Base-by-base conservation (phyloP, 2,329 filamentous ascomycete genomes). In the Trichoderma sp. region DNA sequence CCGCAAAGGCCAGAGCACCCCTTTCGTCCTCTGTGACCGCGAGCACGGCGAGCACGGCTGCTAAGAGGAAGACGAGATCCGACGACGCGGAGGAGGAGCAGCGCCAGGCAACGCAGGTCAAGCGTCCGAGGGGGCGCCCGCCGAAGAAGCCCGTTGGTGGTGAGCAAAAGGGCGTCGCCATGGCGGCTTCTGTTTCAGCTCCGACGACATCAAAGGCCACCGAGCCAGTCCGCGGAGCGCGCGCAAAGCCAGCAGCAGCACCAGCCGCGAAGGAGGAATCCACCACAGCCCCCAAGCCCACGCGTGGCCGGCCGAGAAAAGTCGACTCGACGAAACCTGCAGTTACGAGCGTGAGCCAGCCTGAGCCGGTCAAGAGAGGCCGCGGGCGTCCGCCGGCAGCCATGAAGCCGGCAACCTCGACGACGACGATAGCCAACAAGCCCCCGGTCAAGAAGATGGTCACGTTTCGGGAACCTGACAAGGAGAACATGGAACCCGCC, bases 401-500 rank as follows among this genome's bases (percentile, higher is more conserved):
- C n/a, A 72, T 73, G 50, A 78, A 77, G 34, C 69, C 74, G 6
- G 73, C 73, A 4, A 68, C 73, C 17, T 74, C 77, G 28, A 68
- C 72, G 1, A 56, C 55, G 14, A 74, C 77, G 41, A 67, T 71
- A 2, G 73, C 75, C 43, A 58, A 68, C 68, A 84, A 80, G 74
- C 74, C 83, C 19, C 77, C 79, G 5, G 74, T 79, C 41, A 88
- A 85, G 78, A 89, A 88, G 78, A 81, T 79, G 3, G 86, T 89
- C 71, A 87, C 83, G 65, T 89, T 89, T 73, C 81, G 88, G 72
- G 85, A 86, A 69, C 83, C 84, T 3, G 86, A 88, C 72, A 89
- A 89, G 75, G 87, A 89, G 72, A 89, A 89, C 68, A 75, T 86
- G 44, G 73, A 79, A 21, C 84, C 83, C 15, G 69, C 74, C 3